A percentile compares a stretch with the other conserved stretches of the same genome.
phyloP scores from a whole-genome alignment of 495 filamentous ascomycete genomes.

The Usnea hakonensis region DNA sequence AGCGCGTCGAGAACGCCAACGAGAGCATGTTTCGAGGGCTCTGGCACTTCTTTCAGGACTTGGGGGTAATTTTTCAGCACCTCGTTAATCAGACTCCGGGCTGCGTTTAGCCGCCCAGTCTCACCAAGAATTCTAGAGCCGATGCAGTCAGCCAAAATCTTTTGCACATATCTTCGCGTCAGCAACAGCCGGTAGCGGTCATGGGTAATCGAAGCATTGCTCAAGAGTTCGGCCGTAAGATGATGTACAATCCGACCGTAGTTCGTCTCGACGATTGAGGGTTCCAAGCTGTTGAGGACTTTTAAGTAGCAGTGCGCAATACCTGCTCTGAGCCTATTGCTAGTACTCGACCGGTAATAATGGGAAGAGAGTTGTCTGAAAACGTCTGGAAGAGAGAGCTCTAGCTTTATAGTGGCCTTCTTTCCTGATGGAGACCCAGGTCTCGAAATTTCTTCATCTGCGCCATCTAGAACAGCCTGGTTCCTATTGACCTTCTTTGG shows the following conservation, averaged over 20 bases:
- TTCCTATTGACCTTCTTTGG: conserved; percentile 66
- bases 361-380: conserved; percentile 73
- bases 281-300: conserved; percentile 63
- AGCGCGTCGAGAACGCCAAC: conserved; percentile 73
- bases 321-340: conserved; percentile 71
- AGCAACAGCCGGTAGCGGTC: conserved; percentile 85
- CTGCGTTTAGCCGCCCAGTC: conserved; percentile 73
- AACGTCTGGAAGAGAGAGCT: conserved; percentile 69
- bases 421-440: conserved; percentile 67
- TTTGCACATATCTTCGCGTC: conserved; percentile 75
- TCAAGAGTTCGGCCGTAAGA: conserved; percentile 70
- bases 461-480: conserved; percentile 62
- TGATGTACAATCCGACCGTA: conserved; percentile 77
- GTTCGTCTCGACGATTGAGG: conserved; percentile 66
- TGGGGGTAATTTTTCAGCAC: conserved; percentile 93
- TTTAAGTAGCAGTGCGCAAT: conserved; percentile 83
- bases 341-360: conserved; percentile 72
- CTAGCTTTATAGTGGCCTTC: conserved; percentile 59
- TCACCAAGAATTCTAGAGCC: conserved; percentile 79
- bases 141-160: conserved; percentile 76
- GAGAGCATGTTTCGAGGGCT: conserved; percentile 81
- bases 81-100: conserved; percentile 75
- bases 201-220: conserved; percentile 63
- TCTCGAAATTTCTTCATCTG: conserved; percentile 63
- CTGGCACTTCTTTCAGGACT: conserved; percentile 80